Percentiles rank a stretch among this genome's conserved stretches.
Evolutionary conservation across 2,329 filamentous ascomycete species (phyloP).

Genomic region (Ophiostoma quercus): DNA sequence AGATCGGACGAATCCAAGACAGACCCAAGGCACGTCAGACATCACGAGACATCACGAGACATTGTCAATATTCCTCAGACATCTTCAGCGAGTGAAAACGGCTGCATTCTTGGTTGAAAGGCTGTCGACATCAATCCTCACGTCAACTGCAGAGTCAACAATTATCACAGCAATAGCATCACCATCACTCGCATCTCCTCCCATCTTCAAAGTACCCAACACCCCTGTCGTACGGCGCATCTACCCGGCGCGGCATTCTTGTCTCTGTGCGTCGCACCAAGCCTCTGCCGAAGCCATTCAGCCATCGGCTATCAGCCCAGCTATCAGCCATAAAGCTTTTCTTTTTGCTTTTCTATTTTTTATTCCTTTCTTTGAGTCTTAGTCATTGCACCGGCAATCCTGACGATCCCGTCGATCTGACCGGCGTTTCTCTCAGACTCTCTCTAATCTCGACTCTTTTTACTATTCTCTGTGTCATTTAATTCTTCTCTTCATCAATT

Average conservation of each 20-base stretch:
- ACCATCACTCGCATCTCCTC: neutral
- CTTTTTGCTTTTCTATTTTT: too few species aligned
- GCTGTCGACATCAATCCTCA: neutral
- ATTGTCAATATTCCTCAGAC: neutral
- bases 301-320: too few species aligned
- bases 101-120: neutral
- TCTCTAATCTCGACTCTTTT: too few species aligned
- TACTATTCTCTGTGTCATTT: too few species aligned
- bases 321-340: too few species aligned
- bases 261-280: neutral
- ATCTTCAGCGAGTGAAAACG: neutral
- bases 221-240: neutral
- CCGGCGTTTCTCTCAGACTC: neutral
- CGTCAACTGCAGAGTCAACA: neutral
- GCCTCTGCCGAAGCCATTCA: slow-evolving; percentile 3
- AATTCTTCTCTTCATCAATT: too few species aligned
- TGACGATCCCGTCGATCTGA: too few species aligned
- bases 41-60: neutral
- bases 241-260: neutral
- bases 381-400: too few species aligned
- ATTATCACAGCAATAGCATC: neutral
- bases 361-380: too few species aligned
- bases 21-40: neutral
- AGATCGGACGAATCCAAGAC: neutral
- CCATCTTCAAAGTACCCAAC: neutral